Percentiles rank a stretch among this genome's conserved stretches.
Evolutionary conservation across 1,284 basidiomycete genomes (phyloP).

Genomic region (Takashimella tepidaria): DNA sequence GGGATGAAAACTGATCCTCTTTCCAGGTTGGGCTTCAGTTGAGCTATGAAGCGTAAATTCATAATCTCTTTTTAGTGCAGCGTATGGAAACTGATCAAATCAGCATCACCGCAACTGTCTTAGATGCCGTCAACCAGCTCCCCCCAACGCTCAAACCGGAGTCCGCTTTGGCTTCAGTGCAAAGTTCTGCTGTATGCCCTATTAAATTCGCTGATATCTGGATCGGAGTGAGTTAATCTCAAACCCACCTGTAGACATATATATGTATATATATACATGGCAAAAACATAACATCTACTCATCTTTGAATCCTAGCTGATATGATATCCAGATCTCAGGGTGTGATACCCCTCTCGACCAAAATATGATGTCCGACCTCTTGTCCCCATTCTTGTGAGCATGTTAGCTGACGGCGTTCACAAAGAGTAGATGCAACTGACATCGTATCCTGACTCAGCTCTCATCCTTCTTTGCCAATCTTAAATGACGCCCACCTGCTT

Average conservation of each 20-base stretch:
- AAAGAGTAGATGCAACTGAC: background rate
- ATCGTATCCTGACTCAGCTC: background rate
- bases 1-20: background rate
- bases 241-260: no score
- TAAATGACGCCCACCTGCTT: slow-evolving; percentile 38
- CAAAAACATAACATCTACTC: background rate
- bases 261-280: background rate
- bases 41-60: slow-evolving; percentile 21
- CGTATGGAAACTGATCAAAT: no score
- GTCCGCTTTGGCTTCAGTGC: background rate
- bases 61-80: no score
- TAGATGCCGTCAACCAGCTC: slow-evolving; percentile 13
- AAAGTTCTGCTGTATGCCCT: slow-evolving; percentile 10
- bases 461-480: slow-evolving; percentile 11
- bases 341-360: slow-evolving; percentile 35
- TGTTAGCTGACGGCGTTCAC: background rate
- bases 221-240: slow-evolving; percentile 24
- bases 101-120: slow-evolving; percentile 22
- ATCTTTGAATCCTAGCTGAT: background rate
- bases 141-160: slow-evolving; percentile 2
- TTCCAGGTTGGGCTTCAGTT: slow-evolving; percentile 20
- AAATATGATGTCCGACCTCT: slow-evolving; percentile 17
- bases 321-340: slow-evolving; percentile 23
- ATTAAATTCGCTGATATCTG: slow-evolving; percentile 23
- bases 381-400: slow-evolving; percentile 30